Base-by-base conservation (phyloP, 225 moss, liverwort and hornwort species). In the Marchantia polymorpha region DNA sequence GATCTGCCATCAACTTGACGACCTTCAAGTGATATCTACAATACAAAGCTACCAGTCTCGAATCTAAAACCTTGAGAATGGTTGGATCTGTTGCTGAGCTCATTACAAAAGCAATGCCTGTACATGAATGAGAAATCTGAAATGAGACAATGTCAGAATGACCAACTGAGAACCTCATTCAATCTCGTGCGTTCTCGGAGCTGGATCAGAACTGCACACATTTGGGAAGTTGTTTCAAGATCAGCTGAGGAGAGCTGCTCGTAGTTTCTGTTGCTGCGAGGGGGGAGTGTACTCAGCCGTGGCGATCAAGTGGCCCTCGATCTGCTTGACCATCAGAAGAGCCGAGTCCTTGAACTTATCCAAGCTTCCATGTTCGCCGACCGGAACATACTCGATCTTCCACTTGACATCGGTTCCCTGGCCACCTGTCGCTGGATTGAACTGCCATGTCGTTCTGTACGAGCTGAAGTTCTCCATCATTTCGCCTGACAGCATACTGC, bases 401-500 rank as follows among this genome's bases (percentile, higher is more conserved):
- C 83, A 83, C 64, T 48, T 69, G 8, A 79, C 79, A 6, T 75
- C 75, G 17, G 83, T 83, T 7, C 79, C 79, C 58, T 14, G 22
- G 27, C 60, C 30, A 75, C 30, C 48, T 59, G 68, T 10, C 49
- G 52, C 46, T 26, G 23, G 54, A 70, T 48, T 7, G 47, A 82
- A 82, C 46, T 70, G 50, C 78, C 78, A 78, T 3, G 75, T 82
- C 15, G 79, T 82, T 79, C 69, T 76, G 60, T 70, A 85, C 15
- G 78, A 70, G 64, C 75, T 82, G 79, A 61, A 85, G 9, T 55
- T 26, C 50, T 68, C 4, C n/a, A 78, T 66, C 23, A 82, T 46
- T 60, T 85, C 85, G 19, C 85, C 81, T 0, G 68, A 78, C 63
- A 79, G 8, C 53, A 85, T 77, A 10, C 53, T 78, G 82, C 75